Percentiles rank a stretch among this genome's conserved stretches.
Evolutionary conservation across 352 stramenopile genomes (phyloP).

Genomic region (Hyaloperonospora arabidopsidis): DNA sequence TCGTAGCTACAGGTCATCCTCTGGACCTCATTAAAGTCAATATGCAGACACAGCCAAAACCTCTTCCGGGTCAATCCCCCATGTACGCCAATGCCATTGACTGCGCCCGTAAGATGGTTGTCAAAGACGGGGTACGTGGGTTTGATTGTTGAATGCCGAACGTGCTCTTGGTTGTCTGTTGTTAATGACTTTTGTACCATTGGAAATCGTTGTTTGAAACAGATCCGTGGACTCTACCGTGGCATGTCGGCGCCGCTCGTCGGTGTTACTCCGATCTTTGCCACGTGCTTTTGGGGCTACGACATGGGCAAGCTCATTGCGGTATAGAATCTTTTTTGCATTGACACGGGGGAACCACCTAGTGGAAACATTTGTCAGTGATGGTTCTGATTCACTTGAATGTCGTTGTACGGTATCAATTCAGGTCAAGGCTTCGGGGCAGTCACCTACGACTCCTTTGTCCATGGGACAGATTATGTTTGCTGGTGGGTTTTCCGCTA

Average conservation of each 20-base stretch:
- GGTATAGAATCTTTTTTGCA: conserved; percentile 31
- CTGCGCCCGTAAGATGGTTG: conserved; percentile 89
- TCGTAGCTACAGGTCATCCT: conserved; percentile 90
- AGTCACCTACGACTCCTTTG: conserved; percentile 48
- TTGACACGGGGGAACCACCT: background rate
- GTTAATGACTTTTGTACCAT: conserved; percentile 8
- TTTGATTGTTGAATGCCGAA: conserved; percentile 6
- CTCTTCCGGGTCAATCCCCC: conserved; percentile 49
- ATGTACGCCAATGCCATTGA: conserved; percentile 84
- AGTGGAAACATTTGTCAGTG: no score
- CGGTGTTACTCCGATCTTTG: conserved; percentile 94
- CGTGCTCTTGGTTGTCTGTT: background rate
- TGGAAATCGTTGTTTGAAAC: conserved; percentile 1
- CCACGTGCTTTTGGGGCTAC: conserved; percentile 96
- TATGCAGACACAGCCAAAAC: conserved; percentile 85
- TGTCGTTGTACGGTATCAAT: background rate
- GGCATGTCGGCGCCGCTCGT: conserved; percentile 93
- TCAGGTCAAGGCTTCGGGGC: conserved; percentile 56
- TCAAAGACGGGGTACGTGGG: conserved; percentile 79
- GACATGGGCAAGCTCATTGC: conserved; percentile 92
- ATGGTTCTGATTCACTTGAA: no score
- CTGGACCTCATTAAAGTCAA: conserved; percentile 95
- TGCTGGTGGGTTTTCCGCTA: conserved; percentile 84
- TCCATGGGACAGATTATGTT: conserved; percentile 86
- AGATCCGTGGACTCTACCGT: conserved; percentile 87